Evolutionary conservation across 345 rosid species (phyloP).

Genomic region (Eutrema heterophyllum): DNA sequence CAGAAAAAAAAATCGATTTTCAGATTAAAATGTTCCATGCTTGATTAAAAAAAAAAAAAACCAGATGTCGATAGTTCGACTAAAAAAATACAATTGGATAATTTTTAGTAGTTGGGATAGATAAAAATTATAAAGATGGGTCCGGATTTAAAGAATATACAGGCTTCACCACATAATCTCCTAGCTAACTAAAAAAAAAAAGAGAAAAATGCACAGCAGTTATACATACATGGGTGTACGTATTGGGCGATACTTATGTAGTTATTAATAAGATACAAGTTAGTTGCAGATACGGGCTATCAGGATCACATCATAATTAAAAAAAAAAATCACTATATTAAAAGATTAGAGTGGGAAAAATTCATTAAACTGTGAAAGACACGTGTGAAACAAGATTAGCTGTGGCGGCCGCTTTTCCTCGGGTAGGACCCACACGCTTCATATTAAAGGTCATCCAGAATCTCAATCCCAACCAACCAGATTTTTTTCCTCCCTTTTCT

Average conservation of each 20-base stretch:
- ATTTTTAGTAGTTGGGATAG: no score
- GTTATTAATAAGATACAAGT: background rate
- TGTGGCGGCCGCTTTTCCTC: constrained; percentile 51
- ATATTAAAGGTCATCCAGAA: constrained; percentile 37
- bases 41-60: no score
- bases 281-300: constrained; percentile 2
- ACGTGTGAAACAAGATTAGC: constrained; percentile 49
- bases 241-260: background rate
- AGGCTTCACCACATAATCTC: no score
- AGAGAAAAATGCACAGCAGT: background rate
- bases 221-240: background rate
- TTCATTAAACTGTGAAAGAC: background rate
- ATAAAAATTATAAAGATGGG: no score
- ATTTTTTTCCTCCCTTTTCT: constrained; percentile 17
- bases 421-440: constrained; percentile 38
- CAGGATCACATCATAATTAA: background rate
- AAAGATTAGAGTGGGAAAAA: background rate
- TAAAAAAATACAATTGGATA: no score
- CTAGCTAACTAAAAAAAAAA: background rate
- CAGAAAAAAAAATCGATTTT: background rate
- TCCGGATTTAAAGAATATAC: no score
- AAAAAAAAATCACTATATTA: background rate
- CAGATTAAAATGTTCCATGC: no score
- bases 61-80: no score
- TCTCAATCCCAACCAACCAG: constrained; percentile 38